Base-by-base conservation (phyloP, 2,329 filamentous ascomycete genomes). In the Phyllosticta ampelicida region DNA sequence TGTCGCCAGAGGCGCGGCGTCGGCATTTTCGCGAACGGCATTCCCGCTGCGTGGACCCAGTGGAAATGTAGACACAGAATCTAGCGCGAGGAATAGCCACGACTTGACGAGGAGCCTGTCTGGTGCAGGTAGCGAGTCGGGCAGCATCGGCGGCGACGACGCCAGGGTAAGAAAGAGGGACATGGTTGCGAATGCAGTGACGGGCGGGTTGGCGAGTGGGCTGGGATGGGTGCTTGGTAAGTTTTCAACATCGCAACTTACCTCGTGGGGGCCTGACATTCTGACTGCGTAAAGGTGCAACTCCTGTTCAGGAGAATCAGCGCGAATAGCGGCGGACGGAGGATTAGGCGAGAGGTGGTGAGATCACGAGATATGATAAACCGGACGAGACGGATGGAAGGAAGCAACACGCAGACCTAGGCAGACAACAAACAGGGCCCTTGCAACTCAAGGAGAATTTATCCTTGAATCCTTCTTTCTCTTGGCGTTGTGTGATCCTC, bases 141-240 rank as follows among this genome's bases (percentile, higher is more conserved):
- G 70, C 55, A 66, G 72, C 62, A 60, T 72, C 19, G 63, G 63
- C 18, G 53, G 53, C 29, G 65, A 60, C 2, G 71, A 72, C 53
- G 70, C 77, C 60, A 73, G 77, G 59, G 76, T 81, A 44, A 80
- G 88, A 64, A 91, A 86, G 75, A 79, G 89, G 64, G 89, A 92
- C 68, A 85, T 85, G 72, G 81, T 86, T 53, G 82, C 82, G 60
- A 85, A 78, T 70, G 82, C 82, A 69, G 83, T 85, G 5, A 84
- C 80, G 11, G 82, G 81, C 2, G 81, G 81, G 6, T 68, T 86
- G 65, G 81, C 80, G 8, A 82, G 77, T 66, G 83, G 83, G 9
- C 73, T 86, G 65, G 83, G 83, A 9, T 86, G 83, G 83, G 80
- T 86, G 59, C 67, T 86, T 57, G 83, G 83, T 68, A 75, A 59